A percentile compares a stretch with the other conserved stretches of the same genome.
Conservation (phyloP, 2,329 filamentous ascomycete genomes). For the Hymenoscyphus albidus region DNA sequence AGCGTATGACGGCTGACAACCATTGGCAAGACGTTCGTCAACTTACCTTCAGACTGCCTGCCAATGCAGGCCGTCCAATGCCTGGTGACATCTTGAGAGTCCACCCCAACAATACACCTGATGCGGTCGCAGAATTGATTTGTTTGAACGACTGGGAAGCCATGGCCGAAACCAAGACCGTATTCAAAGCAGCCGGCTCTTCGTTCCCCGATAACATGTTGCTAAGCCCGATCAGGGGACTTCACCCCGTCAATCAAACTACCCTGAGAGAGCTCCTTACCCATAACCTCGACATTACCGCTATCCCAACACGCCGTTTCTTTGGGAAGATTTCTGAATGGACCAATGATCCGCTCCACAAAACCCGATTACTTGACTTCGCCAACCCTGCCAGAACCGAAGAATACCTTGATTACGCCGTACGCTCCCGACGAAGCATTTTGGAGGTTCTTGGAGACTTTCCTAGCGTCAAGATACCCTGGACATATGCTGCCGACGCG, state of each 20-base stretch:
- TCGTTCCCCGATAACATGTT: conserved; percentile 30
- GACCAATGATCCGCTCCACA: conserved; percentile 67
- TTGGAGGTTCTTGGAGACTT: conserved; percentile 93
- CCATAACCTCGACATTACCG: conserved; percentile 82
- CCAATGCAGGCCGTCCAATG: conserved; percentile 39
- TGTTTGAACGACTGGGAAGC: conserved; percentile 72
- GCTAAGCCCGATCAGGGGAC: conserved; percentile 37
- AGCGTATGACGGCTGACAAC: conserved; percentile 64
- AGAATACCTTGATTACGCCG: conserved; percentile 94
- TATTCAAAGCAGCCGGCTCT: conserved; percentile 40
- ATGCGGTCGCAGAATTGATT: conserved; percentile 76
- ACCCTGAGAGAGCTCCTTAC: conserved; percentile 71
- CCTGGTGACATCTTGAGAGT: conserved; percentile 81
- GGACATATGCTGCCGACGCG: conserved; percentile 64
- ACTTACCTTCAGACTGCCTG: conserved; percentile 56
- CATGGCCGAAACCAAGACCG: conserved; percentile 67
- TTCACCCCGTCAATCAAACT: conserved; percentile 34
- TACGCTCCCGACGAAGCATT: conserved; percentile 82
- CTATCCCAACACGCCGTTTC: conserved; percentile 84
- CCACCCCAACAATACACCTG: conserved; percentile 80
- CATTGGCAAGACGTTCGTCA: conserved; percentile 96
- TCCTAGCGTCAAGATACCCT: conserved; percentile 75
- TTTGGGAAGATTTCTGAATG: conserved; percentile 76
- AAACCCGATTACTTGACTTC: conserved; percentile 80
- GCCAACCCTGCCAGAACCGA: conserved; percentile 74